Conservation (phyloP, 495 filamentous ascomycete genomes). For the Aspergillus nidulans region DNA sequence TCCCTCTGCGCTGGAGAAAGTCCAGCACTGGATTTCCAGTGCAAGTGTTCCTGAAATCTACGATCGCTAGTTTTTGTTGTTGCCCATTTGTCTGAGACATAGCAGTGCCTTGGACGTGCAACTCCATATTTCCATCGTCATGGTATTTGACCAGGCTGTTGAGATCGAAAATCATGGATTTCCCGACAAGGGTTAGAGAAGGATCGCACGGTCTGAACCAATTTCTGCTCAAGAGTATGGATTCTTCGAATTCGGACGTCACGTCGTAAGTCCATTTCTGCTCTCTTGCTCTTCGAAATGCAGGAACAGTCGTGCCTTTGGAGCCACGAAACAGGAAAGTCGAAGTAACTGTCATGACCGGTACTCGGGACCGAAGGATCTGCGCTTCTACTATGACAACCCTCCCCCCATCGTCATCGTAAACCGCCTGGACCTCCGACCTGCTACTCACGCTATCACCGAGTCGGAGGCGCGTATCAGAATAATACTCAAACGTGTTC, state of each 20-base stretch:
- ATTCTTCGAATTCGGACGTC: slow-evolving; percentile 8
- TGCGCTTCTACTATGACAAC: slow-evolving; percentile 22
- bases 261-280: slow-evolving; percentile 11
- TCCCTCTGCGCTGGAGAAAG: slow-evolving; percentile 28
- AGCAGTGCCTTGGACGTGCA: slow-evolving; percentile 14
- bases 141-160: slow-evolving; percentile 12
- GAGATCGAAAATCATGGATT: slow-evolving; percentile 16
- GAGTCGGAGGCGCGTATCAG: slow-evolving; percentile 20
- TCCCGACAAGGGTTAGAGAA: slow-evolving; percentile 13
- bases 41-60: slow-evolving; percentile 12
- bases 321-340: slow-evolving; percentile 26
- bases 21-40: slow-evolving; percentile 29
- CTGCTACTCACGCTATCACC: slow-evolving; percentile 22
- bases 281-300: slow-evolving; percentile 18
- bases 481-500: slow-evolving; percentile 23
- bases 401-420: slow-evolving; percentile 21
- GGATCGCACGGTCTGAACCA: slow-evolving; percentile 18
- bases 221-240: slow-evolving; percentile 17
- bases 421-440: slow-evolving; percentile 19
- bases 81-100: background rate
- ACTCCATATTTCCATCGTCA: background rate
- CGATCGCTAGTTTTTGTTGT: background rate
- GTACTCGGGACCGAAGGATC: slow-evolving; percentile 20
- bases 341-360: slow-evolving; percentile 24
- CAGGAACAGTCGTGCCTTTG: background rate